phyloP scores from a whole-genome alignment of 176 grass and related monocot genomes.

The maize (Zea mays) region Zm-B73-REFERENCE-NAM-5.0 NC_050100.1:53565501-53566000 shows the following conservation, averaged over 20 bases:
- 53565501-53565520: too few relatives aligned
- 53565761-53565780: conserved; percentile 36
- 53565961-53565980: conserved; percentile 46
- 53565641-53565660: conserved; percentile 53
- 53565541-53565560: too few relatives aligned
- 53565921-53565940: conserved; percentile 29
- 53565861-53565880: conserved; percentile 85
- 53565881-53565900: conserved; percentile 87
- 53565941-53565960: conserved; percentile 43
- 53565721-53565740: conserved; percentile 36
- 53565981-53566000: conserved; percentile 41
- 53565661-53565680: conserved; percentile 53
- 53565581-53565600: too few relatives aligned
- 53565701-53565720: background rate
- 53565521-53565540: too few relatives aligned
- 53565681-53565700: conserved; percentile 81
- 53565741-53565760: conserved; percentile 31
- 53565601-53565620: background rate
- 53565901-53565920: conserved; percentile 44
- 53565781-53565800: background rate
- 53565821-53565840: background rate
- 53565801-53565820: background rate
- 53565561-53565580: too few relatives aligned
- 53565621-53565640: conserved; percentile 32
- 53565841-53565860: conserved; percentile 66